Evolutionary conservation across 495 filamentous ascomycete genomes (phyloP).

Genomic region (Chlorociboria aeruginascens): DNA sequence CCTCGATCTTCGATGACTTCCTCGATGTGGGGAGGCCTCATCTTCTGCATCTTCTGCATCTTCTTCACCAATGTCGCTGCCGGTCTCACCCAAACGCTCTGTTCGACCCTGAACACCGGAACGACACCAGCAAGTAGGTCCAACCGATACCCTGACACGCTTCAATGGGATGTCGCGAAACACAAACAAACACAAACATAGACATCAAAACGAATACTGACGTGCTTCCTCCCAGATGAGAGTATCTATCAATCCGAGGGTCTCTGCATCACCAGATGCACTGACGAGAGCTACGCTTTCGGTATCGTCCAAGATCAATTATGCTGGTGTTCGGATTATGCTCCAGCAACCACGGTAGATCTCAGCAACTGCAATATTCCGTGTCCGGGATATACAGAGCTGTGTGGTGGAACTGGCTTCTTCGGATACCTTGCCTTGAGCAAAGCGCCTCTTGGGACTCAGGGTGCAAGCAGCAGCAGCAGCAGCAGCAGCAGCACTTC

Average conservation of each 20-base stretch:
- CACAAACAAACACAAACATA: too few relatives aligned
- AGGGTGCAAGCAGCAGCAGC: constrained; percentile 15
- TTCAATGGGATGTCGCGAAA: background rate
- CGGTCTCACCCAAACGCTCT: constrained; percentile 12
- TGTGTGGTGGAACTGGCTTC: constrained; percentile 43
- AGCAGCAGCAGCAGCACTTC: constrained; percentile 1
- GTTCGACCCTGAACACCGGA: constrained; percentile 37
- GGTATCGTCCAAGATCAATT: constrained; percentile 48
- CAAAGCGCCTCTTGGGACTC: constrained; percentile 36
- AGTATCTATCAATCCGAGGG: constrained; percentile 56
- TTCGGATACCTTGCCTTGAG: constrained; percentile 48
- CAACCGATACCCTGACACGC: background rate
- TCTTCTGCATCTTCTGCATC: background rate
- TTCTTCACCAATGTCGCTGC: background rate
- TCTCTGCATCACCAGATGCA: constrained; percentile 43
- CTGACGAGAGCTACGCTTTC: constrained; percentile 43
- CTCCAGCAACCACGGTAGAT: constrained; percentile 32
- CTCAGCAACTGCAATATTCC: constrained; percentile 35
- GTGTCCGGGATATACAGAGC: constrained; percentile 58
- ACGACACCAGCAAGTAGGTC: constrained; percentile 9
- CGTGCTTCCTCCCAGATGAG: constrained; percentile 25
- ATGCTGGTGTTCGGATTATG: constrained; percentile 72
- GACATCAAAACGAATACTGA: constrained; percentile 15
- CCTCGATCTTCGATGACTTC: background rate
- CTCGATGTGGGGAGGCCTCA: too few relatives aligned